Percentiles rank a stretch among this genome's conserved stretches.
These are phyloP conservation scores for Yarrowia galli DNA, from an alignment of 1,139 yeast genomes.

Conservation along the genomic window DNA sequence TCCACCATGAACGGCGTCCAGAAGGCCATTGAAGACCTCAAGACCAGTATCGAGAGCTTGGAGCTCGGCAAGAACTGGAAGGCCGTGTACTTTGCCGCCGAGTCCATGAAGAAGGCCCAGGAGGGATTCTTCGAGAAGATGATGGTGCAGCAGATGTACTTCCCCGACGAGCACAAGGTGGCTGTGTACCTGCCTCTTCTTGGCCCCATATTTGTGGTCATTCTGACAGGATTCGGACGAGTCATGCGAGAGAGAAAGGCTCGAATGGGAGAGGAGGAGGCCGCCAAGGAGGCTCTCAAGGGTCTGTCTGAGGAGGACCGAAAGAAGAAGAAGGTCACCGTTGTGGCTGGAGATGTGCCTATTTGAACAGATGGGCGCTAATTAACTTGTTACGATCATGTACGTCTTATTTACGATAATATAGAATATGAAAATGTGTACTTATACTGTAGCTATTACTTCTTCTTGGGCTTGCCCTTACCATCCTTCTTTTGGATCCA, in stretches of 20 bases:
- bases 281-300: conserved; percentile 2
- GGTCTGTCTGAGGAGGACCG: conserved; percentile 20
- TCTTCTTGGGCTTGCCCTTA: conserved; percentile 60
- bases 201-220: conserved; percentile 84
- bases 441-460: background rate
- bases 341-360: conserved; percentile 9
- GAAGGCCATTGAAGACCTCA: conserved; percentile 54
- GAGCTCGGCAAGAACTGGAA: conserved; percentile 52
- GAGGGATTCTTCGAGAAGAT: conserved; percentile 89
- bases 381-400: background rate
- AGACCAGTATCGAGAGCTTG: conserved; percentile 51
- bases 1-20: conserved; percentile 61
- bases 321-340: conserved; percentile 13
- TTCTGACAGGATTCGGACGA: conserved; percentile 62
- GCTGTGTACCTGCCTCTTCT: conserved; percentile 90
- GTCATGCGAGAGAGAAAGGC: conserved; percentile 52
- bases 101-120: conserved; percentile 67
- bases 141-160: conserved; percentile 93
- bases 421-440: background rate
- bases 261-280: conserved; percentile 2
- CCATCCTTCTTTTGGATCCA: conserved; percentile 75
- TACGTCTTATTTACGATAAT: background rate
- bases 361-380: too few relatives aligned
- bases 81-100: conserved; percentile 61
- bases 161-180: conserved; percentile 93